Percentiles rank a stretch among this genome's conserved stretches.
These are phyloP conservation scores for Peniophora sp. DNA, from an alignment of 1,284 basidiomycete species.

Conservation along the genomic window DNA sequence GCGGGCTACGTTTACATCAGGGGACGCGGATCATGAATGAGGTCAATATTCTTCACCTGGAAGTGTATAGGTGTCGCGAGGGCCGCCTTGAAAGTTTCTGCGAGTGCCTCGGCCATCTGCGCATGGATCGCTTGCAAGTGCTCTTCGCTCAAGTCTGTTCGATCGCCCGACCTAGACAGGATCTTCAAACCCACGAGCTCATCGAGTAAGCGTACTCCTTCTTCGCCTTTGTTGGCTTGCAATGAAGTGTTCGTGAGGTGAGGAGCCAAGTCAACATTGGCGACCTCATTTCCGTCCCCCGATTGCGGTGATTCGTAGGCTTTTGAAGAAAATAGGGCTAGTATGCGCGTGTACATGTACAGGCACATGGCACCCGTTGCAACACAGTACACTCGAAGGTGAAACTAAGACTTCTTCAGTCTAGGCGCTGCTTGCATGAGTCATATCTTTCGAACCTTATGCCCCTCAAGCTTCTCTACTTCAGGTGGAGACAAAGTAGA, in stretches of 20 bases:
- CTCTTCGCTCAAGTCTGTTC: slow-evolving; percentile 22
- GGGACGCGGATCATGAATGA: slow-evolving; percentile 15
- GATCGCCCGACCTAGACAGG: slow-evolving; percentile 24
- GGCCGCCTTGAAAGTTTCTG: slow-evolving; percentile 82
- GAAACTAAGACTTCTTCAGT: slow-evolving; percentile 55
- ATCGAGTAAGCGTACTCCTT: slow-evolving; percentile 65
- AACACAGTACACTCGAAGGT: slow-evolving; percentile 90
- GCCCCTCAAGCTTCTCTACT: slow-evolving; percentile 34
- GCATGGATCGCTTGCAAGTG: slow-evolving; percentile 54
- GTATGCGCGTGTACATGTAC: slow-evolving; percentile 75
- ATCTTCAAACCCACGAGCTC: slow-evolving; percentile 66
- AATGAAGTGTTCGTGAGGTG: slow-evolving; percentile 96
- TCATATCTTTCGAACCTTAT: slow-evolving; percentile 54
- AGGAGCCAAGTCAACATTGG: slow-evolving; percentile 51
- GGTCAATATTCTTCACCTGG: slow-evolving; percentile 44
- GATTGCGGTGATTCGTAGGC: slow-evolving; percentile 45
- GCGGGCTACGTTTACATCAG: slow-evolving; percentile 45
- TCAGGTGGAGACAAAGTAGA: slow-evolving; percentile 16
- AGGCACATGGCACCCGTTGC: slow-evolving; percentile 74
- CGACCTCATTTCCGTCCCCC: slow-evolving; percentile 16
- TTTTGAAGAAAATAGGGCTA: slow-evolving; percentile 78
- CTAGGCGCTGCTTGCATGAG: slow-evolving; percentile 8
- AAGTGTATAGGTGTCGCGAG: slow-evolving; percentile 82
- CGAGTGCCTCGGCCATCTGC: slow-evolving; percentile 62
- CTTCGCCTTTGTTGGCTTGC: slow-evolving; percentile 66